phyloP scores from a whole-genome alignment of 2,329 filamentous ascomycete genomes.

The Trichoderma lentiforme region DNA sequence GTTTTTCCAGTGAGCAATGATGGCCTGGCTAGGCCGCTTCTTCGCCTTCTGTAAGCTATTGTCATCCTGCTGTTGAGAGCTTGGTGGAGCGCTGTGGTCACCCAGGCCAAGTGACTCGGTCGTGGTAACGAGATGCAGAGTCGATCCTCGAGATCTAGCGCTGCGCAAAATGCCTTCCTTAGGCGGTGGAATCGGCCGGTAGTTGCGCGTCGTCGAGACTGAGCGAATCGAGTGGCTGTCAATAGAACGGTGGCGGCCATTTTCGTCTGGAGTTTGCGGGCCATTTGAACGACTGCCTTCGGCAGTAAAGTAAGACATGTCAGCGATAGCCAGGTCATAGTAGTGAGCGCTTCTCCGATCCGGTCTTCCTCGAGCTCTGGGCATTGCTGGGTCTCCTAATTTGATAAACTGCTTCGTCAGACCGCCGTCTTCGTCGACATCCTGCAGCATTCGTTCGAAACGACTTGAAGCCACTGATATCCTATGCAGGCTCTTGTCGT shows the following conservation, averaged over 20 bases:
- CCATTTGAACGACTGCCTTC: slow-evolving; percentile 52
- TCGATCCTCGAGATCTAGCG: slow-evolving; percentile 74
- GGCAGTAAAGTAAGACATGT: slow-evolving; percentile 72
- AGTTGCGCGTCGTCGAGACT: slow-evolving; percentile 71
- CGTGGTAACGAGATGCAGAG: slow-evolving; percentile 77
- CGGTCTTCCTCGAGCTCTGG: slow-evolving; percentile 71
- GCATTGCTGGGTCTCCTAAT: slow-evolving; percentile 42
- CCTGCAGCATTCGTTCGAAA: slow-evolving; percentile 71
- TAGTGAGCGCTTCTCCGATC: slow-evolving; percentile 70
- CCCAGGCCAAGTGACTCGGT: slow-evolving; percentile 47
- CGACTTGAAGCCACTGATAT: slow-evolving; percentile 88
- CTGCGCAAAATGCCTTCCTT: slow-evolving; percentile 72
- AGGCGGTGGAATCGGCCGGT: slow-evolving; percentile 74
- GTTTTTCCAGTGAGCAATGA: slow-evolving; percentile 60
- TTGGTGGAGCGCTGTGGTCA: slow-evolving; percentile 19
- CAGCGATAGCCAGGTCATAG: slow-evolving; percentile 64
- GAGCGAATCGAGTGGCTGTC: slow-evolving; percentile 77
- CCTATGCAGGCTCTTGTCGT: slow-evolving; percentile 69
- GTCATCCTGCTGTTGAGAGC: slow-evolving; percentile 31
- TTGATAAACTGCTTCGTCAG: slow-evolving; percentile 44
- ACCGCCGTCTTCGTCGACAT: slow-evolving; percentile 73
- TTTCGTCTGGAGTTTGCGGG: slow-evolving; percentile 31
- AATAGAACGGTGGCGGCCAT: slow-evolving; percentile 63
- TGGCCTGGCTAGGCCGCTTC: slow-evolving; percentile 56
- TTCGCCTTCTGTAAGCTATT: slow-evolving; percentile 44